phyloP scores from a whole-genome alignment of 2,329 filamentous ascomycete genomes.

The Fusarium kyushuense region DNA sequence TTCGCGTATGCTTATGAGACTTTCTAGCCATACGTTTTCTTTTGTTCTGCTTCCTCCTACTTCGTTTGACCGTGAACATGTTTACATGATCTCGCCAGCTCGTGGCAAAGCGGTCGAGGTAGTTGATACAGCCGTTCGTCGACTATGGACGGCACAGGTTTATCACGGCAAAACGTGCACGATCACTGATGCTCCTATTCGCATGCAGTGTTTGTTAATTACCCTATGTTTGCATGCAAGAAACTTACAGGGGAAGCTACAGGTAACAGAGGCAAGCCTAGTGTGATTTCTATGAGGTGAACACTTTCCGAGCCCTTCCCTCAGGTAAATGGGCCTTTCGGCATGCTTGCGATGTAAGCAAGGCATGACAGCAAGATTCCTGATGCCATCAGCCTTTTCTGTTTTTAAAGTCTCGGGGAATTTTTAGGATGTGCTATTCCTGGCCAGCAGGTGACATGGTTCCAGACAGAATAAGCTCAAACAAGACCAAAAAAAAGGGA shows the following conservation, averaged over 20 bases:
- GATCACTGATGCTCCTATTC: not conserved
- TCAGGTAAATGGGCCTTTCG: not conserved
- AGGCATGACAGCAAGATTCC: not conserved
- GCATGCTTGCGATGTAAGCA: not conserved
- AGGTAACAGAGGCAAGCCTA: not conserved
- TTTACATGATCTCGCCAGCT: not conserved
- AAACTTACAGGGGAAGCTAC: not conserved
- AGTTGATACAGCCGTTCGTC: no score
- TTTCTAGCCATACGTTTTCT: not conserved
- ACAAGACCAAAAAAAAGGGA: not conserved
- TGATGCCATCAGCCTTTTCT: not conserved
- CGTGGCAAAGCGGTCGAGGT: not conserved
- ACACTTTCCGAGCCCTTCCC: not conserved
- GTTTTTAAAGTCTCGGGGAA: not conserved
- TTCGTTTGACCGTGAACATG: not conserved
- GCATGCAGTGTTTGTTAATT: not conserved
- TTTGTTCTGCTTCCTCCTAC: not conserved
- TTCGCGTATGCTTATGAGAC: no score
- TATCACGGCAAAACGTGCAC: not conserved
- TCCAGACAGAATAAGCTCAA: slow-evolving; percentile 4
- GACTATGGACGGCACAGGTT: not conserved
- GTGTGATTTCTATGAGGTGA: not conserved
- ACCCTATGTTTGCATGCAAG: not conserved
- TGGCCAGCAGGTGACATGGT: not conserved
- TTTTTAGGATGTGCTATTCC: not conserved